Conservation (phyloP, 345 rosid species). For the Syzygium aqueum region DNA sequence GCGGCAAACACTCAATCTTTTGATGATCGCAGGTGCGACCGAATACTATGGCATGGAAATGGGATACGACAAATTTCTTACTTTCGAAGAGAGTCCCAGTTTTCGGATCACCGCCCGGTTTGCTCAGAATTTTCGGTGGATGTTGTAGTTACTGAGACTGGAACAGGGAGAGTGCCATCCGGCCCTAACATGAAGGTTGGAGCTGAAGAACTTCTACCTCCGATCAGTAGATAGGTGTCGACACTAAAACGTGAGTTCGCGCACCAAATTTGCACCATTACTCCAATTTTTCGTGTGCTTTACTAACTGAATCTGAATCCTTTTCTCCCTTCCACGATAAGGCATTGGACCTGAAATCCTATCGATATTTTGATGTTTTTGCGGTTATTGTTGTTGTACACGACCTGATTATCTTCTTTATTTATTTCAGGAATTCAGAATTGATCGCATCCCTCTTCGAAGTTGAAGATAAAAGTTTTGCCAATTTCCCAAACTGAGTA, state of each 20-base stretch:
- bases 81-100: conserved; percentile 50
- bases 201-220: conserved; percentile 31
- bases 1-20: background rate
- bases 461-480: background rate
- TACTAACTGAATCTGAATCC: background rate
- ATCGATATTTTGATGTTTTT: background rate
- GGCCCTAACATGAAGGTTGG: conserved; percentile 27
- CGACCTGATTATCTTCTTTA: background rate
- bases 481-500: background rate
- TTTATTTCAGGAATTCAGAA: background rate
- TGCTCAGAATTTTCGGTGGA: conserved; percentile 50
- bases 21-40: conserved; percentile 69
- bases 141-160: conserved; percentile 34
- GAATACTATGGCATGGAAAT: conserved; percentile 79
- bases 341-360: background rate
- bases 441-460: background rate
- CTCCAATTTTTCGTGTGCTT: background rate
- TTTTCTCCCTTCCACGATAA: background rate
- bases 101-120: conserved; percentile 93
- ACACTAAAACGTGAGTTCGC: conserved; percentile 1
- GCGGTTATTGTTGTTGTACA: background rate
- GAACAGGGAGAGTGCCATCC: conserved; percentile 10
- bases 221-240: conserved; percentile 2
- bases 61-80: conserved; percentile 60
- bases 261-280: background rate